Evolutionary conservation across 164 flowering plant genomes (phyloP), one percentile per base, ranked within the genome.

Genomic region (Macadamia integrifolia): DNA sequence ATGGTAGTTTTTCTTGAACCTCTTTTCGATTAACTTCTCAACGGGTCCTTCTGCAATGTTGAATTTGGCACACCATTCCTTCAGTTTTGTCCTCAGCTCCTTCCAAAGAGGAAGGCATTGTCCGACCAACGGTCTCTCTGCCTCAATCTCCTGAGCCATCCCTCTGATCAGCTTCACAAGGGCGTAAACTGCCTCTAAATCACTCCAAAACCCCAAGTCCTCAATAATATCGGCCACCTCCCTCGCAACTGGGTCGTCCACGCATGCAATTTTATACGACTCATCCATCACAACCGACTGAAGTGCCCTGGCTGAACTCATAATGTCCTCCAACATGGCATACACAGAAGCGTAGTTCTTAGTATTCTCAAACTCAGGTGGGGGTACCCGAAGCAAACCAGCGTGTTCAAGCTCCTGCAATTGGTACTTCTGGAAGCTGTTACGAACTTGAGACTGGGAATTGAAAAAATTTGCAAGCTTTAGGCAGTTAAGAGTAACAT

Each of bases 71-170:
- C 92, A 82, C 97, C 96, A 93, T 12, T 89, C 94, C 74, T 81
- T 91, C 59, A 89, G 91, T 74, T 87, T 93, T 1, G 75, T 70
- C 52, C 93, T 78, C 6, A 91, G 83, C 31, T 91, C 93, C 57
- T 91, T 85, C 98, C 98, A 93, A 1, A 93, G 80, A 1, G 92
- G 93, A 35, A 93, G 86, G 74, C 98, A 93, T 80, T 86, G 88
- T 62, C 97, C 95, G 6, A 91, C 84, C 10, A 88, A 65, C 13
- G 97, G 95, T 79, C 91, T 84, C 66, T 91, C 98, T n/a, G 74
- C 58, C 73, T 94, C 97, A 58, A 94, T 88, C 18, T 88, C 90
- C 42, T 77, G 84, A 66, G 89, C 86, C 90, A 86, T 87, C 62
- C 75, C 84, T 67, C 80, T 86, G 28, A 94, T 67, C 78, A 94